Evolutionary conservation across 2,329 filamentous ascomycete species (phyloP), one percentile per base, ranked within the genome.

Genomic region (Fusarium sp.): DNA sequence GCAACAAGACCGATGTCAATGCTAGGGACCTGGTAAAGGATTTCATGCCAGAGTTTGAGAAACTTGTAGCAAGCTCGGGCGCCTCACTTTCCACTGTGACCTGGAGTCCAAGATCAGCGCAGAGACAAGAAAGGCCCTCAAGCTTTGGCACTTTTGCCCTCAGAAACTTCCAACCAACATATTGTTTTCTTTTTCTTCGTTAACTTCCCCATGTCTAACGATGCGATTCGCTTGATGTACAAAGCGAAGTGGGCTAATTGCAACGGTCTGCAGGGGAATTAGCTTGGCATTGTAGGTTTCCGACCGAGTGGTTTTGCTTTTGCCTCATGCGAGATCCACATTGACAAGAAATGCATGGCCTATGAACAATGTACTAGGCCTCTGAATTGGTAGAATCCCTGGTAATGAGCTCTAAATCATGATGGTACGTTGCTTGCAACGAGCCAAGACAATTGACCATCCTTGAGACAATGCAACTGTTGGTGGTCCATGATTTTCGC

Each of bases 261-360:
- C 38, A 67, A 50, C 33, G 29, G 27, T 53, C 29, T 22, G 42
- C 47, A 56, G 36, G 56, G 46, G 38, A 27, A 29, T 17, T 15
- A 45, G 31, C 35, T 41, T 13, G 20, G 49, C 18, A 17, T 46
- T 36, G 22, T 13, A 15, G 10, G 25, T 36, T 25, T 22, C 53
- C 31, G 39, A 22, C 12, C 22, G 6, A 36, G 39, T 15, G 17
- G n/a, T 25, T 45, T 60, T 56, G 31, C 39, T 52, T 27, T 71
- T 44, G 50, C 35, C 42, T 71, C 27, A 50, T 36, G 29, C 10
- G 3, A 22, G 25, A 45, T 52, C 68, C 63, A 59, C 47, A 22
- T 4, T 25, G 3, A 15, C 29, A n/a, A 38, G 13, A 25, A 29
- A 39, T 17, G 10, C 13, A 2, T n/a, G 18, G 29, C 4, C 22